Evolutionary conservation across 768 basidiomycete species (phyloP).

Genomic region (Calvatia gigantea): DNA sequence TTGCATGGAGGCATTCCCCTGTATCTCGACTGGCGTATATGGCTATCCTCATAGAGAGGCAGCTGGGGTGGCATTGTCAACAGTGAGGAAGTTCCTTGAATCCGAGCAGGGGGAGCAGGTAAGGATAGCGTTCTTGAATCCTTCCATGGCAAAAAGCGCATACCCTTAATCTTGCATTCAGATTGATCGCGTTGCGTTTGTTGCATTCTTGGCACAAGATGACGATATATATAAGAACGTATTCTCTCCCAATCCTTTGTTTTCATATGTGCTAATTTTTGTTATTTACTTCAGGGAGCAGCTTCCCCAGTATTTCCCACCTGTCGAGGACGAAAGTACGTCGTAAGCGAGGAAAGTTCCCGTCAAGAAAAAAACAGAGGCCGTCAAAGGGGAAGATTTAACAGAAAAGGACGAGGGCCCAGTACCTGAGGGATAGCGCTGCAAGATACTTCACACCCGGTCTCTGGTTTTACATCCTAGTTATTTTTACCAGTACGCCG

Average conservation of each 20-base stretch:
- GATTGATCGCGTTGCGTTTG: conserved; percentile 74
- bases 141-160: neutral
- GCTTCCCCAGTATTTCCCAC: conserved; percentile 66
- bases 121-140: conserved; percentile 19
- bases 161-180: conserved; percentile 18
- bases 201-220: conserved; percentile 68
- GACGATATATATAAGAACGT: conserved; percentile 63
- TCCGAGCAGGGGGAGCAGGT: conserved; percentile 46
- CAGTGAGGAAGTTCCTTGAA: conserved; percentile 56
- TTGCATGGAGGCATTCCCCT: conserved; percentile 64
- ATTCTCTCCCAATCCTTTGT: neutral
- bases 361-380: neutral
- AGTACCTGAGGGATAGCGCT: no score
- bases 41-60: conserved; percentile 75
- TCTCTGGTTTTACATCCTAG: neutral
- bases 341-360: no score
- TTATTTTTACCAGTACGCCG: neutral
- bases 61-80: conserved; percentile 63
- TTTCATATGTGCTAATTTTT: neutral
- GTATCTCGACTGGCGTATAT: conserved; percentile 77
- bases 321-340: conserved; percentile 13
- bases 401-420: no score
- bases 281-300: conserved; percentile 29
- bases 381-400: neutral
- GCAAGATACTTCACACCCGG: neutral